Evolutionary conservation across 805 yeast species (phyloP).

Genomic region (Yarrowia osloensis): DNA sequence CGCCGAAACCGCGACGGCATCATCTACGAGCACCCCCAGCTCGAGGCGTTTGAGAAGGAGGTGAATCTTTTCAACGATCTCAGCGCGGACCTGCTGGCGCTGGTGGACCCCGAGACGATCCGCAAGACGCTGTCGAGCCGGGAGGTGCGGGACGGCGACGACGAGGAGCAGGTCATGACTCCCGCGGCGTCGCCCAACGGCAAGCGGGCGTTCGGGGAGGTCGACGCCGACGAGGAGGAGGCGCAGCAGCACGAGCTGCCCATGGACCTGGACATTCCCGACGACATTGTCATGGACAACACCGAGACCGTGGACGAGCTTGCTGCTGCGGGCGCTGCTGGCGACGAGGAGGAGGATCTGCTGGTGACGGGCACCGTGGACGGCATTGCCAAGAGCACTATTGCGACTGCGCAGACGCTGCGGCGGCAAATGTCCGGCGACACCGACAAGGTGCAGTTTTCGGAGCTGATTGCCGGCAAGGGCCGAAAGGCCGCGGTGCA

Average conservation of each 20-base stretch:
- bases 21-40: constrained; percentile 12
- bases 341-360: constrained; percentile 26
- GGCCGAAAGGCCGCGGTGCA: constrained; percentile 29
- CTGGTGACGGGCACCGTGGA: constrained; percentile 33
- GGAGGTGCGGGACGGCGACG: constrained; percentile 10
- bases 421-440: constrained; percentile 43
- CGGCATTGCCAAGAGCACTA: constrained; percentile 52
- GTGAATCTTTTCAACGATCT: not conserved
- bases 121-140: constrained; percentile 14
- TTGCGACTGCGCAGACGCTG: constrained; percentile 54
- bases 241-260: not conserved
- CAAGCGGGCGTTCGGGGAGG: constrained; percentile 23
- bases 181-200: constrained; percentile 29
- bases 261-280: constrained; percentile 8
- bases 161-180: constrained; percentile 29
- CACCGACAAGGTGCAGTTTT: constrained; percentile 59
- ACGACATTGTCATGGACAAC: constrained; percentile 3
- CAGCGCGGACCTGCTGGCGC: not conserved
- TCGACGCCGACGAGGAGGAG: constrained; percentile 13
- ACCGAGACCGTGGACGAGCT: constrained; percentile 8
- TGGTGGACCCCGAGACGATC: constrained; percentile 18
- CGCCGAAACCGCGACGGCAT: constrained; percentile 21
- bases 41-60: not conserved
- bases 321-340: constrained; percentile 15
- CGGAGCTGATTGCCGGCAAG: constrained; percentile 15